These are phyloP conservation scores for Nakazawaea anatomiae DNA, from an alignment of 805 yeast genomes.

Conservation along the genomic window DNA sequence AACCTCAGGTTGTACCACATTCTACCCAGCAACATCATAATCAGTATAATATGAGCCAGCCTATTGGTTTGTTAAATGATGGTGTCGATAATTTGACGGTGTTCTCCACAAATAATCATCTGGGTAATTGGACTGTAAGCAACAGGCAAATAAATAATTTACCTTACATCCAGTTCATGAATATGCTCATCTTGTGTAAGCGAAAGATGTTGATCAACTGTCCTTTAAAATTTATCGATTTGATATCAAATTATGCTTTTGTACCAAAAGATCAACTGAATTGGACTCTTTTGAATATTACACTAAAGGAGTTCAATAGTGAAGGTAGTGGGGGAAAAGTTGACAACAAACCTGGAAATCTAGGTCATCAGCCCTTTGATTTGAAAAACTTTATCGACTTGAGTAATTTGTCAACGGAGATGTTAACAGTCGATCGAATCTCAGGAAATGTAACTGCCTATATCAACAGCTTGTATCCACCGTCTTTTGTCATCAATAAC, in stretches of 20 bases:
- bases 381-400: constrained; percentile 11
- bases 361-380: background rate
- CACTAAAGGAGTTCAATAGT: constrained; percentile 40
- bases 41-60: constrained; percentile 13
- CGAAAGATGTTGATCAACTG: constrained; percentile 44
- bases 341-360: background rate
- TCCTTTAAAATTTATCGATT: constrained; percentile 41
- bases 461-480: constrained; percentile 18
- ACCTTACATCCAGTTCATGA: constrained; percentile 19
- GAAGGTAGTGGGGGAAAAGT: constrained; percentile 12
- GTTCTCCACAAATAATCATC: constrained; percentile 7
- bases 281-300: constrained; percentile 39
- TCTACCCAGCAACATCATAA: constrained; percentile 2
- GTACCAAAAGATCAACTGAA: constrained; percentile 33
- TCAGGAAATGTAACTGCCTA: constrained; percentile 17
- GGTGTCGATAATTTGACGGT: constrained; percentile 11
- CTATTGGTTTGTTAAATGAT: constrained; percentile 12
- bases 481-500: constrained; percentile 34
- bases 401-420: constrained; percentile 6
- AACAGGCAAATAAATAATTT: constrained; percentile 16
- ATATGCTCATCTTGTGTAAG: constrained; percentile 37
- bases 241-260: constrained; percentile 41
- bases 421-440: constrained; percentile 15
- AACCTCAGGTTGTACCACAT: too few species aligned
- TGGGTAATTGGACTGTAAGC: constrained; percentile 12